Conservation (phyloP, 2,329 filamentous ascomycete genomes). For the Cladorrhinum sp. region DNA sequence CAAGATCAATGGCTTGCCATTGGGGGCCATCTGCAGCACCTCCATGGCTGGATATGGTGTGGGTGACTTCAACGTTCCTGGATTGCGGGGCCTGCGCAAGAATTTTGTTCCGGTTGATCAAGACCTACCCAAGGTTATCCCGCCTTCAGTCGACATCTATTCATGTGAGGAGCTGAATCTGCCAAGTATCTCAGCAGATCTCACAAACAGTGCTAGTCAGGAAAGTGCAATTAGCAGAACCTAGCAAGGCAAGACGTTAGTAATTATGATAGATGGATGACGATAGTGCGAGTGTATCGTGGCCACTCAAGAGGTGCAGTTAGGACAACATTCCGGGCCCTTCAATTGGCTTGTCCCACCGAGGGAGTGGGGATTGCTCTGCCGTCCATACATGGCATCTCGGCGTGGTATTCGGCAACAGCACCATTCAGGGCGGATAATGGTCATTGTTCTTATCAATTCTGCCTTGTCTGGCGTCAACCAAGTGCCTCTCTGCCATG, state of each 20-base stretch:
- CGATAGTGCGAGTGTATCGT: background rate
- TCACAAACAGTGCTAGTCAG: no score
- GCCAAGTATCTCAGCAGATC: no score
- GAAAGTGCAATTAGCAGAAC: no score
- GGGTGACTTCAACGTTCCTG: constrained; percentile 32
- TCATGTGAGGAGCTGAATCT: no score
- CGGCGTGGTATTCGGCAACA: background rate
- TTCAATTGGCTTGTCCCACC: background rate
- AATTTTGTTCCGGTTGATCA: no score
- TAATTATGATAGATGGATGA: constrained; percentile 12
- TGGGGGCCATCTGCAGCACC: background rate
- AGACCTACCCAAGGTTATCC: no score
- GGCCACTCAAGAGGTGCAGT: background rate
- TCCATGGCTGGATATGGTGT: background rate
- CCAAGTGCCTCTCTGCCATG: no score
- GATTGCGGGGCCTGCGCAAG: constrained; percentile 16
- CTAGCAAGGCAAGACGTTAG: no score
- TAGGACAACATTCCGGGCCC: background rate
- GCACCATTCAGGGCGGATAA: no score
- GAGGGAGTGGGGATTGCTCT: background rate
- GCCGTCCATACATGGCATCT: background rate
- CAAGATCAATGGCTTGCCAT: background rate
- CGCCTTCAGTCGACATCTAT: no score
- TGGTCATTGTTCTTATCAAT: no score
- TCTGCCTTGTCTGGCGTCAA: no score